A percentile compares a stretch with the other conserved stretches of the same genome.
phyloP scores from a whole-genome alignment of 306 rosid species.

The Psophocarpus tetragonolobus region DNA sequence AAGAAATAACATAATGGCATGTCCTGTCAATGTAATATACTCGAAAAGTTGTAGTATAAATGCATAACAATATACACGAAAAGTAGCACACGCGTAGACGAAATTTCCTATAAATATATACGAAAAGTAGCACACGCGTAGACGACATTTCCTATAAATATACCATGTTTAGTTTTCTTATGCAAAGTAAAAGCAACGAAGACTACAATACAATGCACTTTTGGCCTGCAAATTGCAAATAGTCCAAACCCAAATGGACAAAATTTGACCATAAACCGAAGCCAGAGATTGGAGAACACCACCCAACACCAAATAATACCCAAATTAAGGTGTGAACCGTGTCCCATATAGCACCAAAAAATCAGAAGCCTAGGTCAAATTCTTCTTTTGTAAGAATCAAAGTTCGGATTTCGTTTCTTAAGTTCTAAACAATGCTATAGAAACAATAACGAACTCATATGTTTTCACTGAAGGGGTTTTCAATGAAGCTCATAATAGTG shows the following conservation, averaged over 20 bases:
- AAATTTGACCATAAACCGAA: conserved; percentile 2
- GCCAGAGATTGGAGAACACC: background rate
- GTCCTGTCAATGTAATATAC: too few relatives aligned
- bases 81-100: background rate
- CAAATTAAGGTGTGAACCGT: background rate
- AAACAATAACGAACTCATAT: background rate
- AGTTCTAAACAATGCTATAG: background rate
- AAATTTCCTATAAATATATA: background rate
- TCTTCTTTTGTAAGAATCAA: background rate
- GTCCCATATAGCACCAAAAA: background rate
- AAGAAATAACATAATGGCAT: background rate
- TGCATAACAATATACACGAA: background rate
- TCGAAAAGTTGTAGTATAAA: too few relatives aligned
- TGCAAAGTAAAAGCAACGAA: background rate
- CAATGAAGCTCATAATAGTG: background rate
- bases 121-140: background rate
- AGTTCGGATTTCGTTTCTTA: background rate
- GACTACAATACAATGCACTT: background rate
- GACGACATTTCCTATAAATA: background rate
- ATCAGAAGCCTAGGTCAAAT: background rate
- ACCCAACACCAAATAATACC: background rate
- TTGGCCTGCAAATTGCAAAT: conserved; percentile 14
- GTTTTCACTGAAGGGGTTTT: background rate
- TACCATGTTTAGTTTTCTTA: background rate
- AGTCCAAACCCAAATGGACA: conserved; percentile 2